Conservation (phyloP, 2,329 filamentous ascomycete genomes). For the Penicillium sp. region DNA sequence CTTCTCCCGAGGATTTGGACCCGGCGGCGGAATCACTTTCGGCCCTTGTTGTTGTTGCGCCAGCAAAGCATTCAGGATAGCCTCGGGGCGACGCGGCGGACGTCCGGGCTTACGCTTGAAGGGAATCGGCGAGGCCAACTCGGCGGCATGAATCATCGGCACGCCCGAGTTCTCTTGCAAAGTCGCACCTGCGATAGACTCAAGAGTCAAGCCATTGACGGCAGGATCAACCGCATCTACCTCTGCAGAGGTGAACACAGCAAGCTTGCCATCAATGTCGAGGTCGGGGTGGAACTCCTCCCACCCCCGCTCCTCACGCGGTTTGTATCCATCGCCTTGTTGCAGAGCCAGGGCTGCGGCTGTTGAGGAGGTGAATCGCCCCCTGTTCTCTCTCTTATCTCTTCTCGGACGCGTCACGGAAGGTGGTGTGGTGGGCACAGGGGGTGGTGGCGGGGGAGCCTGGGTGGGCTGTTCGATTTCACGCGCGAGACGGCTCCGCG, state of each 20-base stretch:
- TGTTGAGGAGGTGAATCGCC: constrained; percentile 78
- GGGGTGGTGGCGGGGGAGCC: constrained; percentile 33
- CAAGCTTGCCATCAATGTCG: constrained; percentile 80
- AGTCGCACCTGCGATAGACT: constrained; percentile 32
- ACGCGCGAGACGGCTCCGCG: constrained; percentile 57
- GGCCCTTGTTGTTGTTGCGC: constrained; percentile 62
- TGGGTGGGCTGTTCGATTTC: constrained; percentile 39
- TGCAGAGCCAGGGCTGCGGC: constrained; percentile 86
- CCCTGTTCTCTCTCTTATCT: constrained; percentile 52
- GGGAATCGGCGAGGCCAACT: constrained; percentile 42
- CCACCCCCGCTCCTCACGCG: constrained; percentile 93
- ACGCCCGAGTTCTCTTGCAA: constrained; percentile 41
- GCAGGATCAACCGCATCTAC: constrained; percentile 72
- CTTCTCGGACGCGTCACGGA: constrained; percentile 43
- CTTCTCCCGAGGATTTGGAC: constrained; percentile 52
- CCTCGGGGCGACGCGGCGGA: constrained; percentile 64
- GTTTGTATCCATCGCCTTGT: constrained; percentile 95
- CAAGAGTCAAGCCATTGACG: constrained; percentile 42
- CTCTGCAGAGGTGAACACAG: constrained; percentile 78
- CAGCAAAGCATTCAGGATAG: constrained; percentile 62
- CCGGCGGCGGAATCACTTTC: constrained; percentile 50
- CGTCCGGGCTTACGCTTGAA: constrained; percentile 64
- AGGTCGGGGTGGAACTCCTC: constrained; percentile 96
- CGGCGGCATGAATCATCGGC: constrained; percentile 43
- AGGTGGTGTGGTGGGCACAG: constrained; percentile 40